phyloP scores from a whole-genome alignment of 768 basidiomycete species.

The Exsudoporus frostii region DNA sequence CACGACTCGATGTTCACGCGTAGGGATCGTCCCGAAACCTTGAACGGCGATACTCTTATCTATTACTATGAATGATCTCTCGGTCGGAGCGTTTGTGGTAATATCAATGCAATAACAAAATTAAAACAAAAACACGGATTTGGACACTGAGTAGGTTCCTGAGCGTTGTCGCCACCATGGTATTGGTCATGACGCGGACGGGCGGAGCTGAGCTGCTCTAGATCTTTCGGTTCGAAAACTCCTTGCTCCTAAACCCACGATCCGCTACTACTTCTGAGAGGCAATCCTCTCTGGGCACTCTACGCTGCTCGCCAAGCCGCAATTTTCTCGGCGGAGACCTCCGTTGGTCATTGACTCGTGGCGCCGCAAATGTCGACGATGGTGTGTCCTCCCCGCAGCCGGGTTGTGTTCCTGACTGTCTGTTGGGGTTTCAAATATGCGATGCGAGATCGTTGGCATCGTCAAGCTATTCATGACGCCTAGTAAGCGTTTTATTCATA shows the following conservation, averaged over 20 bases:
- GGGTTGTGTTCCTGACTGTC: neutral
- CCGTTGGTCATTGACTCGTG: neutral
- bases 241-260: neutral
- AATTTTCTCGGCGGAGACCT: neutral
- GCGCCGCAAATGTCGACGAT: neutral
- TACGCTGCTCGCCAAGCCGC: no score
- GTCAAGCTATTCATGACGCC: neutral
- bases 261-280: neutral
- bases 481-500: neutral
- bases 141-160: neutral
- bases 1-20: neutral
- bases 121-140: no score
- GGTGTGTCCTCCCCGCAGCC: neutral
- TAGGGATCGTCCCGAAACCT: neutral
- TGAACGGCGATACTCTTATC: neutral
- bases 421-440: neutral
- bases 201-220: neutral
- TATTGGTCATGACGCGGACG: no score
- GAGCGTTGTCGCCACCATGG: no score
- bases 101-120: neutral
- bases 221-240: neutral
- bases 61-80: neutral
- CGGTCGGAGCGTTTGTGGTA: neutral
- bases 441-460: neutral
- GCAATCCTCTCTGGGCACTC: no score